These are phyloP conservation scores for Trichoderma aggressivum DNA, from an alignment of 2,329 filamentous ascomycete species.

Conservation along the genomic window DNA sequence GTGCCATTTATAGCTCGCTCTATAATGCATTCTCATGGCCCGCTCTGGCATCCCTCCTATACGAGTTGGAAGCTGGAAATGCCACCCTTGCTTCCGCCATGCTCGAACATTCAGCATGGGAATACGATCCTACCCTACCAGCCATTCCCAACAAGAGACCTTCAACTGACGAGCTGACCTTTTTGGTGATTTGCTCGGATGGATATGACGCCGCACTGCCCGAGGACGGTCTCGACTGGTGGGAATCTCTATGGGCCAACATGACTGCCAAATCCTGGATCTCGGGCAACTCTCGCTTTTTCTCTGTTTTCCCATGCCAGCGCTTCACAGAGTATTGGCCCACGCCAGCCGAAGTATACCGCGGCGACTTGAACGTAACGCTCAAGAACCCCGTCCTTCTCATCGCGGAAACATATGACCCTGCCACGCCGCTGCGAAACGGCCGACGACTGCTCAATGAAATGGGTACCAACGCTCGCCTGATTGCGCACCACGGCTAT, in stretches of 20 bases:
- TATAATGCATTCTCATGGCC: slow-evolving; percentile 46
- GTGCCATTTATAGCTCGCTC: slow-evolving; percentile 39
- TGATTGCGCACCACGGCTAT: slow-evolving; percentile 49
- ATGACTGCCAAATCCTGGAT: slow-evolving; percentile 47
- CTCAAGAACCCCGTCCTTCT: slow-evolving; percentile 45
- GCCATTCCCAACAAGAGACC: slow-evolving; percentile 29
- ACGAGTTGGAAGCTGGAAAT: slow-evolving; percentile 44
- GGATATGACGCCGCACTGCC: slow-evolving; percentile 42
- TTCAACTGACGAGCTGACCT: slow-evolving; percentile 38
- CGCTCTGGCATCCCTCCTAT: slow-evolving; percentile 39
- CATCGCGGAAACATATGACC: slow-evolving; percentile 49
- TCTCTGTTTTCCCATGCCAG: slow-evolving; percentile 43
- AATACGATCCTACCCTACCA: slow-evolving; percentile 39
- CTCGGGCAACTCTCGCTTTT: slow-evolving; percentile 47
- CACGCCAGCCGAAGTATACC: slow-evolving; percentile 44
- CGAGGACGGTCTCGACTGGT: slow-evolving; percentile 41
- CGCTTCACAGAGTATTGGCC: slow-evolving; percentile 47
- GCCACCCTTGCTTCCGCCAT: slow-evolving; percentile 39
- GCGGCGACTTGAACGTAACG: slow-evolving; percentile 43
- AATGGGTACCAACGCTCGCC: slow-evolving; percentile 47
- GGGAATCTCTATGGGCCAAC: slow-evolving; percentile 44
- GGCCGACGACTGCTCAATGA: slow-evolving; percentile 42
- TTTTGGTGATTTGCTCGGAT: slow-evolving; percentile 46
- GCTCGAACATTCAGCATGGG: slow-evolving; percentile 39
- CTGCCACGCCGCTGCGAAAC: slow-evolving; percentile 48